Conservation (phyloP, 2,329 filamentous ascomycete genomes). For the Monilinia fructicola region DNA sequence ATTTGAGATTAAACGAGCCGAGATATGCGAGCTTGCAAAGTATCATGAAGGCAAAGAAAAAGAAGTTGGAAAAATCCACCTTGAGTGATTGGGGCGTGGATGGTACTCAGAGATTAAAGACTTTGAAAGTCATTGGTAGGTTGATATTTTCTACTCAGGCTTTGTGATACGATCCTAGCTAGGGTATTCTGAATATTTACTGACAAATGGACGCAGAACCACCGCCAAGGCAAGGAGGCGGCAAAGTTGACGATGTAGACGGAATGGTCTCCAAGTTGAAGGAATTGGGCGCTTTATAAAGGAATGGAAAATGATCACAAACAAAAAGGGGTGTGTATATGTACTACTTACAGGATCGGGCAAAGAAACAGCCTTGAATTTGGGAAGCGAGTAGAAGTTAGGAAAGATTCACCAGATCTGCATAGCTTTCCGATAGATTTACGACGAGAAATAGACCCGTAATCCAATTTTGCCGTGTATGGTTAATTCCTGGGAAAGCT, state of each 20-base stretch:
- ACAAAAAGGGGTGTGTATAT: constrained; percentile 21
- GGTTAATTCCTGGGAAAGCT: not conserved
- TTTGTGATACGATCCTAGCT: not conserved
- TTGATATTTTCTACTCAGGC: constrained; percentile 31
- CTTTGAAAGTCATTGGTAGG: constrained; percentile 81
- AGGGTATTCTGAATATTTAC: not conserved
- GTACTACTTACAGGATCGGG: constrained; percentile 15
- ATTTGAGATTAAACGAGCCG: constrained; percentile 91
- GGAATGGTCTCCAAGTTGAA: constrained; percentile 93
- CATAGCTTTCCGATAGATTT: not conserved
- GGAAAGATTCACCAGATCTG: not conserved
- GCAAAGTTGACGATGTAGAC: constrained; percentile 96
- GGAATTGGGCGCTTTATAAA: constrained; percentile 73
- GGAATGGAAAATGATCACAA: not conserved
- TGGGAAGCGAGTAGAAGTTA: not conserved
- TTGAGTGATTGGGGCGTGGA: constrained; percentile 79
- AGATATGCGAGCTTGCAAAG: constrained; percentile 94
- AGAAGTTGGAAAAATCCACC: constrained; percentile 91
- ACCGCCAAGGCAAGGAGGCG: constrained; percentile 81
- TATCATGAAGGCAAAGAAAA: constrained; percentile 99
- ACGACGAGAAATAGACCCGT: not conserved
- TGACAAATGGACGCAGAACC: constrained; percentile 61
- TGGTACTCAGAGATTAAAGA: constrained; percentile 75
- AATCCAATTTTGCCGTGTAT: no score
- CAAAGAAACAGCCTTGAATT: not conserved